These are phyloP conservation scores for Rhizopogon sp. DNA, from an alignment of 768 basidiomycete genomes.

Conservation along the genomic window DNA sequence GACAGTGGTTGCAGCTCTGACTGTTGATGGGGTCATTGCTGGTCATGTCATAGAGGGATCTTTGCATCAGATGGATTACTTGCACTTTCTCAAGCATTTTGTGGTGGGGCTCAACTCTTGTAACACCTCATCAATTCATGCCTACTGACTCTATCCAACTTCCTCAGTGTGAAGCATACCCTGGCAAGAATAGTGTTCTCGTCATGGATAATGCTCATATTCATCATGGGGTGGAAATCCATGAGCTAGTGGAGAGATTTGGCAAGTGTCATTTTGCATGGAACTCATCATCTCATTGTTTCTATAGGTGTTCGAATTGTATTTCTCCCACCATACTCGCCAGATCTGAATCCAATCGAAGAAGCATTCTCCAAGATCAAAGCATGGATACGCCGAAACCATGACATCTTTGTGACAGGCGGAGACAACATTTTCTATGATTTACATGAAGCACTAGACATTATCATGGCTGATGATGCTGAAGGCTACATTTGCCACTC, in stretches of 20 bases:
- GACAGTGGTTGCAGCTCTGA: too few relatives aligned
- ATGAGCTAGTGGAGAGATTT: constrained; percentile 7
- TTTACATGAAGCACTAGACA: too few relatives aligned
- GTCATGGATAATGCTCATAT: constrained; percentile 17
- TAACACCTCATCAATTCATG: too few relatives aligned
- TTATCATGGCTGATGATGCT: too few relatives aligned
- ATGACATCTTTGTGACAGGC: too few relatives aligned
- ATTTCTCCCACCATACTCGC: constrained; percentile 35
- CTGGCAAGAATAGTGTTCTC: constrained; percentile 12
- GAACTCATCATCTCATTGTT: not conserved
- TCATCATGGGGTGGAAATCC: constrained; percentile 10
- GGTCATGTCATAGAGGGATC: too few relatives aligned
- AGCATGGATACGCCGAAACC: constrained; percentile 4
- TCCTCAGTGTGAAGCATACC: constrained; percentile 7
- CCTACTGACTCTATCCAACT: not conserved
- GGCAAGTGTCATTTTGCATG: not conserved
- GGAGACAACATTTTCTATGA: too few relatives aligned
- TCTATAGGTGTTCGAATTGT: constrained; percentile 15
- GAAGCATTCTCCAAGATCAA: constrained; percentile 36
- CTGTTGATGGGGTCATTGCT: too few relatives aligned
- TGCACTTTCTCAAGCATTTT: too few relatives aligned
- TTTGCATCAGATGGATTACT: too few relatives aligned
- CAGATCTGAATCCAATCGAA: constrained; percentile 36
- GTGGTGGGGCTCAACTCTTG: too few relatives aligned
- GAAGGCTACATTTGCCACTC: too few relatives aligned